These are phyloP conservation scores for Clonostachys solani DNA, from an alignment of 2,329 filamentous ascomycete species.

Conservation along the genomic window DNA sequence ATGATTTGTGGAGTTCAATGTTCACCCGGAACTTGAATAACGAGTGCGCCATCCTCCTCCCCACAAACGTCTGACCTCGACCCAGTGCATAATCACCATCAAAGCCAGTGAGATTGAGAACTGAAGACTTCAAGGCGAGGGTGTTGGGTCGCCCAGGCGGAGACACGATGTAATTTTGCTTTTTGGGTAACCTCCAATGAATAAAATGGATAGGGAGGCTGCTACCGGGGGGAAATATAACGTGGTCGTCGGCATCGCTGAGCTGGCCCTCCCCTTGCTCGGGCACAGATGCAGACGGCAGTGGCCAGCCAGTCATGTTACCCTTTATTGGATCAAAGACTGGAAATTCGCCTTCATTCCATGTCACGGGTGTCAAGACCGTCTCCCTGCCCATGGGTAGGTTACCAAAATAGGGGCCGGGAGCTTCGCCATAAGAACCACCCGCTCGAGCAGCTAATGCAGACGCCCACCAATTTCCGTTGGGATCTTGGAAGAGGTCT, in stretches of 20 bases:
- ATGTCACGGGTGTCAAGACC: constrained; percentile 41
- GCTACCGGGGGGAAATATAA: constrained; percentile 38
- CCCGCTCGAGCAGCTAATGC: constrained; percentile 10
- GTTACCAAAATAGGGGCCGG: constrained; percentile 10
- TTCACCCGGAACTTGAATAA: constrained; percentile 46
- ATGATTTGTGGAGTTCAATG: constrained; percentile 31
- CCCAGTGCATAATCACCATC: constrained; percentile 7
- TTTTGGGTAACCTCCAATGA: constrained; percentile 48
- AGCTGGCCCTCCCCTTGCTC: constrained; percentile 3
- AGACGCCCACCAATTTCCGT: constrained; percentile 36
- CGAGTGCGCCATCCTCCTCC: constrained; percentile 48
- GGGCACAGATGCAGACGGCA: constrained; percentile 24
- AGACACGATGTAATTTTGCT: constrained; percentile 39
- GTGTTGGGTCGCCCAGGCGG: constrained; percentile 32
- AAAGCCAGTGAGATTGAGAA: constrained; percentile 47
- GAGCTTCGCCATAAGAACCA: constrained; percentile 8
- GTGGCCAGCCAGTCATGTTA: constrained; percentile 18
- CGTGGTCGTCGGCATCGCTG: constrained; percentile 32
- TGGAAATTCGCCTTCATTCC: constrained; percentile 43
- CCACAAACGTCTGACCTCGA: constrained; percentile 37
- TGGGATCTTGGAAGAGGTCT: constrained; percentile 35
- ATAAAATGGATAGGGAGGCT: constrained; percentile 48
- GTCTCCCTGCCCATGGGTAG: constrained; percentile 53
- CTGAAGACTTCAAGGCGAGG: constrained; percentile 42
- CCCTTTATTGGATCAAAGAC: constrained; percentile 15